Conservation (phyloP, 2,329 filamentous ascomycete genomes). For the Cytospora piceicola region DNA sequence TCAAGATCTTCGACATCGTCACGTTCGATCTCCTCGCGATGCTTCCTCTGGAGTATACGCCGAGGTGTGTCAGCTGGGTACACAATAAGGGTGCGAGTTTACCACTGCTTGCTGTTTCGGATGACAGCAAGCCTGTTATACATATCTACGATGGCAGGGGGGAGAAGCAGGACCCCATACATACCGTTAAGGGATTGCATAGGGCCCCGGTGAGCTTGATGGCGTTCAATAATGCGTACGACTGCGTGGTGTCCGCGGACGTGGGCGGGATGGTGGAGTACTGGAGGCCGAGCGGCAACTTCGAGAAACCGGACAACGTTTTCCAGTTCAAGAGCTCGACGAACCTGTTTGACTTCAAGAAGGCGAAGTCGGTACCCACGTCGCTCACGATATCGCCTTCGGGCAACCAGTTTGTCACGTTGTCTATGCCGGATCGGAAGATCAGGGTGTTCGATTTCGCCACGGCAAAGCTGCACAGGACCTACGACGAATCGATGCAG, state of each 20-base stretch:
- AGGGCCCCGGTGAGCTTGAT: constrained; percentile 80
- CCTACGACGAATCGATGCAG: constrained; percentile 91
- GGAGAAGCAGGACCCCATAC: constrained; percentile 74
- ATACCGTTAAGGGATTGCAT: constrained; percentile 80
- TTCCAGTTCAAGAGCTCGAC: constrained; percentile 94
- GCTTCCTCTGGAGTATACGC: constrained; percentile 74
- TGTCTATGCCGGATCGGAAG: constrained; percentile 92
- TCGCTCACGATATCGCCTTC: constrained; percentile 85
- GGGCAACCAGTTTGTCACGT: constrained; percentile 82
- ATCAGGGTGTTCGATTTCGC: constrained; percentile 92
- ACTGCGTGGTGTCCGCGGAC: constrained; percentile 91
- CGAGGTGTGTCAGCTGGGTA: constrained; percentile 88
- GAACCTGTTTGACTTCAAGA: constrained; percentile 96
- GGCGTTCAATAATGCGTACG: constrained; percentile 83
- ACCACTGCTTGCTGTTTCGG: constrained; percentile 82
- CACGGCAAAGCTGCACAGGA: constrained; percentile 83
- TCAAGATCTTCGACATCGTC: constrained; percentile 82
- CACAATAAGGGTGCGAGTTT: constrained; percentile 86
- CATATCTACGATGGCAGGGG: constrained; percentile 88
- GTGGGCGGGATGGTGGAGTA: constrained; percentile 95
- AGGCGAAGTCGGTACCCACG: constrained; percentile 82
- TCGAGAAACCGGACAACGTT: constrained; percentile 89
- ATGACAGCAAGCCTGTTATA: constrained; percentile 72
- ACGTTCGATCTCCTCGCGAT: constrained; percentile 88
- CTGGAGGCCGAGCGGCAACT: constrained; percentile 80